Percentiles rank a stretch among this genome's conserved stretches.
Evolutionary conservation across 352 stramenopile species (phyloP).

Genomic region (Globisporangium yorkense): DNA sequence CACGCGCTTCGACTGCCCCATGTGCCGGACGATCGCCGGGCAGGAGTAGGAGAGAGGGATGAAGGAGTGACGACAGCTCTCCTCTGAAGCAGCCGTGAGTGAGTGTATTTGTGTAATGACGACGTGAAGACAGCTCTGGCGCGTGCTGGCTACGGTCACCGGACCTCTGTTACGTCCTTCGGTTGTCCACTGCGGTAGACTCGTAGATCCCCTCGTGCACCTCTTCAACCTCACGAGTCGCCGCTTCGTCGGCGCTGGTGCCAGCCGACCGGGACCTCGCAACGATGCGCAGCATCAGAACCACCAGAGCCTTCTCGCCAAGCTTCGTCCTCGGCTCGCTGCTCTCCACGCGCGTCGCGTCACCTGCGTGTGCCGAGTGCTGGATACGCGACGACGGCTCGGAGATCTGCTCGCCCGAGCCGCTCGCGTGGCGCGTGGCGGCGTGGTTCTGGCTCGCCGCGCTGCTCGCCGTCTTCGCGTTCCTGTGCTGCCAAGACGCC

Average conservation of each 20-base stretch:
- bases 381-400: conserved; percentile 48
- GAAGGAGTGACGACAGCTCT: neutral
- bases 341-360: neutral
- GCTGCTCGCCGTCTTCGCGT: conserved; percentile 30
- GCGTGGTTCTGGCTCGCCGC: conserved; percentile 73
- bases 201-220: too few relatives aligned
- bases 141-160: too few relatives aligned
- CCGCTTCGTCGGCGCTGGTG: too few relatives aligned
- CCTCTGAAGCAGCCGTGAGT: too few relatives aligned
- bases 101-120: neutral
- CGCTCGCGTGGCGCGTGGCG: conserved; percentile 31
- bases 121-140: neutral
- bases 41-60: conserved; percentile 14
- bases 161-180: too few relatives aligned
- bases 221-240: too few relatives aligned
- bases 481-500: conserved; percentile 30
- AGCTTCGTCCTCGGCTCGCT: neutral
- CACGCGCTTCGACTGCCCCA: conserved; percentile 84
- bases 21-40: conserved; percentile 80
- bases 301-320: neutral
- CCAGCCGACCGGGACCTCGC: neutral
- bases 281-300: neutral
- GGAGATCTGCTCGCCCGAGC: conserved; percentile 50
- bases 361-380: conserved; percentile 32
- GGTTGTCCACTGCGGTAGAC: too few relatives aligned